Conservation (phyloP, 2,329 filamentous ascomycete genomes). For the Periconia sp. region DNA sequence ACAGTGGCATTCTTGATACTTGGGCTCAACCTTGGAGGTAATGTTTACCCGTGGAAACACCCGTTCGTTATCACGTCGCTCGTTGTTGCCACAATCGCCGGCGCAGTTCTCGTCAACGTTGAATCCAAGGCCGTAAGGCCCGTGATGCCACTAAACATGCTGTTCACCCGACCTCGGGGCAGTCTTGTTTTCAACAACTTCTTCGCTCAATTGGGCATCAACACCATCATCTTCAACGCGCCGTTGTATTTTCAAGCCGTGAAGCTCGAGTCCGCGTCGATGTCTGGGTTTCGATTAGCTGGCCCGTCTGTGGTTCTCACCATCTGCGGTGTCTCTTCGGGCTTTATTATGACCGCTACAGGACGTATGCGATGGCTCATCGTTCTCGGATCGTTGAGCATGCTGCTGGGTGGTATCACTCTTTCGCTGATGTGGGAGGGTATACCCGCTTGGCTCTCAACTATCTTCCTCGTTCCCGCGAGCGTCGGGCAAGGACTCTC, state of each 20-base stretch:
- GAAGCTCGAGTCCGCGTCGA: constrained; percentile 62
- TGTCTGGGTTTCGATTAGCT: constrained; percentile 72
- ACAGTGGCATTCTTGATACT: constrained; percentile 54
- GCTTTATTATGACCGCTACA: constrained; percentile 49
- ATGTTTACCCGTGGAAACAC: constrained; percentile 54
- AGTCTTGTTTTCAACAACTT: constrained; percentile 56
- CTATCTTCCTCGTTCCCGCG: constrained; percentile 43
- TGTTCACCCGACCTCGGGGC: constrained; percentile 50
- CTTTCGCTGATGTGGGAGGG: constrained; percentile 40
- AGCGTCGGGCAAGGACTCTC: constrained; percentile 46
- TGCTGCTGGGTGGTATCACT: constrained; percentile 41
- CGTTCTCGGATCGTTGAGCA: constrained; percentile 39
- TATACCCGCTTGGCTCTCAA: constrained; percentile 46
- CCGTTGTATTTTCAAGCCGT: constrained; percentile 66
- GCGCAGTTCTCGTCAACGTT: constrained; percentile 47
- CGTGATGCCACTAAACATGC: constrained; percentile 53
- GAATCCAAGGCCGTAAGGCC: constrained; percentile 42
- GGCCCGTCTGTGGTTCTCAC: constrained; percentile 58
- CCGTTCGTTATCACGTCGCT: constrained; percentile 53
- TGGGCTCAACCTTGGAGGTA: constrained; percentile 56
- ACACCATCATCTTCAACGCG: constrained; percentile 67
- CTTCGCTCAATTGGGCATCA: constrained; percentile 52
- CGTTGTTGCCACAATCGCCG: constrained; percentile 42
- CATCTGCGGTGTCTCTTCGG: constrained; percentile 44
- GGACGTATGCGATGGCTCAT: constrained; percentile 47